phyloP scores from a whole-genome alignment of 345 rosid genomes.

The Eucalyptus cloeziana region DNA sequence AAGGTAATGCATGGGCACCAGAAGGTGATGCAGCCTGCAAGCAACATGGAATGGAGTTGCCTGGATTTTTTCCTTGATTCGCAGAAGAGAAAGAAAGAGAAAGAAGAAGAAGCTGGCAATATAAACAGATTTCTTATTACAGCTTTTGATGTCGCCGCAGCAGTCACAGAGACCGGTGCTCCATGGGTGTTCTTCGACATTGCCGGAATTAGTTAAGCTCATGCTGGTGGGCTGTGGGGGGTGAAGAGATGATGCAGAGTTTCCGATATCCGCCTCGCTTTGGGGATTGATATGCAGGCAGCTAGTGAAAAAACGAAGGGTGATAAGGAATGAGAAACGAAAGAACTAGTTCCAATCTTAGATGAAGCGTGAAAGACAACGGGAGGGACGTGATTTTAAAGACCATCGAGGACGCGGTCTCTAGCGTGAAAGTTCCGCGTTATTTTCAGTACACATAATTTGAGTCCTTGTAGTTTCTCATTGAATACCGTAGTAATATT shows the following conservation, averaged over 20 bases:
- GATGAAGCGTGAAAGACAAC: neutral
- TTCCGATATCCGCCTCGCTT: neutral
- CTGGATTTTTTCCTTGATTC: neutral
- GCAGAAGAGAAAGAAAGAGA: accelerated
- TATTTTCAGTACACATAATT: neutral
- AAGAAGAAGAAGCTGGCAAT: neutral
- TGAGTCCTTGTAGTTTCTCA: neutral
- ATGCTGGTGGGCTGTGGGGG: neutral
- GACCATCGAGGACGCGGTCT: neutral
- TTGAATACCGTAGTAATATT: neutral
- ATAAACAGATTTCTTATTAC: neutral
- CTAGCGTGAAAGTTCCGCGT: neutral
- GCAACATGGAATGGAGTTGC: neutral
- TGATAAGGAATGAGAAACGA: neutral
- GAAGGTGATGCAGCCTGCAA: slow-evolving; percentile 18
- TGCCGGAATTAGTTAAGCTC: neutral
- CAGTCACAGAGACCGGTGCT: slow-evolving; percentile 23
- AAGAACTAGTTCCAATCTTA: neutral
- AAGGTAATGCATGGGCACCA: slow-evolving; percentile 31
- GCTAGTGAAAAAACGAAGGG: neutral
- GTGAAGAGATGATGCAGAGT: neutral
- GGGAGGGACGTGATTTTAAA: neutral
- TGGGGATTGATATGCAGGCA: neutral
- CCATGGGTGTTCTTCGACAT: slow-evolving; percentile 2
- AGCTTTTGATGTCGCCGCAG: slow-evolving; percentile 14